Percentiles rank a stretch among this genome's conserved stretches.
Conservation (phyloP, 2,329 filamentous ascomycete species). For the Aspergillus novofumigatus region DNA sequence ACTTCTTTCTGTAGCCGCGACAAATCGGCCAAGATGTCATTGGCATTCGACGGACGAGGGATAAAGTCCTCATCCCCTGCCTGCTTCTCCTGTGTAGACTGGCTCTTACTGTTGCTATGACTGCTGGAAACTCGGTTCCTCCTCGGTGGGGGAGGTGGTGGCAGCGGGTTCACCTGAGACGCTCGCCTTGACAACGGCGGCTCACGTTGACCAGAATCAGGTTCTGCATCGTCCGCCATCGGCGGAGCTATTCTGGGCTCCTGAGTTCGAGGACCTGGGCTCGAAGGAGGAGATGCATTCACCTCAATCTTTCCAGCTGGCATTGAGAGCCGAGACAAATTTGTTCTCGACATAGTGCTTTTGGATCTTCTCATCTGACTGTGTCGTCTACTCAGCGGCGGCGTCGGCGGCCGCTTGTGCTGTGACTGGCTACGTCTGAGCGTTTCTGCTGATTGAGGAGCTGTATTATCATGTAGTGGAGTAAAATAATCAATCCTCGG, state of each 20-base stretch:
- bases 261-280: constrained; percentile 24
- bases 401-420: constrained; percentile 44
- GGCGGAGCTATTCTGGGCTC: constrained; percentile 7
- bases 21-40: constrained; percentile 68
- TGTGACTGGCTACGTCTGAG: constrained; percentile 31
- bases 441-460: constrained; percentile 16
- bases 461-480: constrained; percentile 10
- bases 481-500: constrained; percentile 44
- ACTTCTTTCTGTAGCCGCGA: constrained; percentile 70
- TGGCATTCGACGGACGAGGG: constrained; percentile 39
- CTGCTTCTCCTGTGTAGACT: constrained; percentile 16
- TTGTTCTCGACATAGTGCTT: constrained; percentile 30
- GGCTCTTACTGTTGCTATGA: constrained; percentile 31
- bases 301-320: constrained; percentile 46
- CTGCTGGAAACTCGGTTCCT: constrained; percentile 41
- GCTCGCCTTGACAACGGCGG: constrained; percentile 27
- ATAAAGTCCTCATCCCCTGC: constrained; percentile 21
- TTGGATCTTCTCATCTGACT: constrained; percentile 42
- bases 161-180: constrained; percentile 25
- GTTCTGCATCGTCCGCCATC: constrained; percentile 10
- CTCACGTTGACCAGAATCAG: constrained; percentile 13
- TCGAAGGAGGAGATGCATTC: constrained; percentile 27
- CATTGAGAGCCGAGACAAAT: constrained; percentile 28
- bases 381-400: constrained; percentile 47
- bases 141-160: constrained; percentile 46